Base-by-base conservation (phyloP, 768 basidiomycete genomes). In the Phanerochaete sordida region DNA sequence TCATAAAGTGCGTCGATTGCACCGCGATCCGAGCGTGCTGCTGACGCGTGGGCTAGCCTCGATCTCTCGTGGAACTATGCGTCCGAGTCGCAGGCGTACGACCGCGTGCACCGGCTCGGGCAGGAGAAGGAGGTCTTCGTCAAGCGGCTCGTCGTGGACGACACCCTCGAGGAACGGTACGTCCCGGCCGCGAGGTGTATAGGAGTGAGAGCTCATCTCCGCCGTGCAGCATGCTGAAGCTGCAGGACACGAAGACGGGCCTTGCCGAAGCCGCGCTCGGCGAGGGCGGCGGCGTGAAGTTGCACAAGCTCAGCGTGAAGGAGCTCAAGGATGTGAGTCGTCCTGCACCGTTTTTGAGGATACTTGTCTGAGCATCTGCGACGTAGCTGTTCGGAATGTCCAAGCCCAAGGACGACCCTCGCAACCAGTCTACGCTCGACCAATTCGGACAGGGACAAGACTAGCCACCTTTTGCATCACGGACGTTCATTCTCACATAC, bases 31-130 rank as follows among this genome's bases (percentile, higher is more conserved):
- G 1, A 5, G 9, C 12, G 50, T 3, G 1, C 26, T 49, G 1
- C 21, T 52, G 24, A 43, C 23, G n/a, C 3, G 24, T 1, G 39
- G 4, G 9, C 9, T 37, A 88, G 86, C 69, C 79, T 90, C 78
- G 88, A 89, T 68, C 74, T 89, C 19, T 85, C 85, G 27, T 90
- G 88, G 88, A 88, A 87, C 65, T 87, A 81, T 63, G 88, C 88
- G 0, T 75, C 85, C 0, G 88, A 90, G 66, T 83, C 84, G 0
- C 88, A 90, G 64, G 88, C 88, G 5, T 78, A 77, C 43, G 72
- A 70, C 62, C 83, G 86, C 39, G 84, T 83, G 13, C 86, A 89
- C 71, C 82, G 87, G 24, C 81, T 88, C 47, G 87, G 88, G 0
- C 88, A 90, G 67, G 81, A 85, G 61, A 88, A 88, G 67, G 72